Base-by-base conservation (phyloP, 73 alveolate genomes). In the Paramecium primaurelia region DNA sequence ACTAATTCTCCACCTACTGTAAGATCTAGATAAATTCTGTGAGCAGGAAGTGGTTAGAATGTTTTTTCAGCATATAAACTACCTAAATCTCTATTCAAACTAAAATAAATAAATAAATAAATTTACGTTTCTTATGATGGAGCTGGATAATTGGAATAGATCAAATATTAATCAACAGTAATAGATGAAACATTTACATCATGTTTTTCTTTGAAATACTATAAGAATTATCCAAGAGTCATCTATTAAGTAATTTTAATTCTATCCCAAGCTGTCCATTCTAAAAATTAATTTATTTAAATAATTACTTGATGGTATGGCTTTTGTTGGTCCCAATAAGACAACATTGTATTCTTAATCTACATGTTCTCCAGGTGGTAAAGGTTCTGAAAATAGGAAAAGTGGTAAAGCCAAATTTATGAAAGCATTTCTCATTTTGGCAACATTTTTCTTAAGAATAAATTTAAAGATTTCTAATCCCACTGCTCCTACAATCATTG, bases 401-500 rank as follows among this genome's bases (percentile, higher is more conserved):
- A 97, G 83, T 4, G 98, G 98, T 73, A 97, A 93, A 7, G 98
- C 99, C 83, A 98, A 92, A 94, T 96, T 96, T 58, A 96, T 95
- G 86, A 96, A 98, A 68, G 98, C 96, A 85, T 98, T 97, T 95
- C 96, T 97, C 98, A 92, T 96, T 47, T 95, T 96, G 54, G 95
- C 95, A 8, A 96, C 92, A 49, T 83, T 95, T 42, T 86, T 75
- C 14, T 96, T 96, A 26, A 77, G 90, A 47, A 92, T 93, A 69
- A 59, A 73, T 85, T 96, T 96, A 92, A 88, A 92, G 93, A 95
- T 90, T 75, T 95, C 98, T 49, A 92, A 92, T 37, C 97, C 92
- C 8, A 97, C 99, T 77, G 97, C 93, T 10, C 99, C 99, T 18
- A 99, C 97, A 89, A 97, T 96, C 97, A 98, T 97, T 18, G 99